Evolutionary conservation across 1,284 basidiomycete species (phyloP).

Genomic region (Mycena sp.): DNA sequence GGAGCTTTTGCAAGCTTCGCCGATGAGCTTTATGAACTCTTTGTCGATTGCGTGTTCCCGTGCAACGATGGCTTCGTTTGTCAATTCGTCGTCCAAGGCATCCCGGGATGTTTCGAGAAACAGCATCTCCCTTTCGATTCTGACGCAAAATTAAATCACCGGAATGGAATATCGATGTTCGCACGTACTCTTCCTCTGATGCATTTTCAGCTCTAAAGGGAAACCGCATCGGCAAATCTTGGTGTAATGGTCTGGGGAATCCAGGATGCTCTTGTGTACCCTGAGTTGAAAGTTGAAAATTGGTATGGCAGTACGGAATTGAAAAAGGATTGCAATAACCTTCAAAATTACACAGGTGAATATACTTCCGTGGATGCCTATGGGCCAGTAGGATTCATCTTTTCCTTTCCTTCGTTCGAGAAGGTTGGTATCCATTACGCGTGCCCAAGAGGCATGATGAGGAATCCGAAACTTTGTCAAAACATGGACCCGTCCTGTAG

Average conservation of each 20-base stretch:
- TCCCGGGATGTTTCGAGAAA: constrained; percentile 78
- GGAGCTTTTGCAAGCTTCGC: constrained; percentile 91
- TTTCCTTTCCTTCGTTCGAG: constrained; percentile 84
- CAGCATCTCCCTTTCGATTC: constrained; percentile 80
- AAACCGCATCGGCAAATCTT: constrained; percentile 87
- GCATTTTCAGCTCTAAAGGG: constrained; percentile 85
- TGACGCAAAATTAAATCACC: constrained; percentile 41
- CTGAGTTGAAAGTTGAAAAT: constrained; percentile 46
- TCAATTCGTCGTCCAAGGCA: constrained; percentile 73
- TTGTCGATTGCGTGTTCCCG: constrained; percentile 91
- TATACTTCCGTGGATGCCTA: constrained; percentile 79
- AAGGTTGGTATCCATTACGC: constrained; percentile 84
- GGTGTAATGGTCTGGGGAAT: constrained; percentile 90
- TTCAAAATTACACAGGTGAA: constrained; percentile 94
- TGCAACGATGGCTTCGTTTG: constrained; percentile 69
- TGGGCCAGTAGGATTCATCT: constrained; percentile 95
- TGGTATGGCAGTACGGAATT: not conserved
- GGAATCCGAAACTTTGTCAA: constrained; percentile 90
- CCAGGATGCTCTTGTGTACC: constrained; percentile 86
- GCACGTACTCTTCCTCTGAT: constrained; percentile 81
- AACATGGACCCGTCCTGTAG: constrained; percentile 82
- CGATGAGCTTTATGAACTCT: constrained; percentile 88
- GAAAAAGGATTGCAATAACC: constrained; percentile 51
- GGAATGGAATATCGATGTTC: not conserved
- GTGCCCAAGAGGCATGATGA: constrained; percentile 92